A percentile compares a stretch with the other conserved stretches of the same genome.
Conservation (phyloP, 495 filamentous ascomycete genomes). For the Penicillium paradoxum region DNA sequence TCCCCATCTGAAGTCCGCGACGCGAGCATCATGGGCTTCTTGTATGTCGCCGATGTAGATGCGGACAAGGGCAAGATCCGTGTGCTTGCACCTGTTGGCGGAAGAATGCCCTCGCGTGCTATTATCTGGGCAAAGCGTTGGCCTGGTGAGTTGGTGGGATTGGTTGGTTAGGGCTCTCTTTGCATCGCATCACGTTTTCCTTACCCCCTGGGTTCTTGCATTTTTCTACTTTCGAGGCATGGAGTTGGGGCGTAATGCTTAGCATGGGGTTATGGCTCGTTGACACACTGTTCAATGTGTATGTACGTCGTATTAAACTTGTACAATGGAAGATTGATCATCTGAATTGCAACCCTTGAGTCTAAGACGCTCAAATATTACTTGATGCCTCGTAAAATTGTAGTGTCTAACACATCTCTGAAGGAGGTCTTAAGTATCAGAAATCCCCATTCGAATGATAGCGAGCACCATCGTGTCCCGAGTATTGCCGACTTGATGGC, state of each 20-base stretch:
- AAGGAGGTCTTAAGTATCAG: too few relatives aligned
- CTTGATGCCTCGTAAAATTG: too few relatives aligned
- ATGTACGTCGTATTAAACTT: not conserved
- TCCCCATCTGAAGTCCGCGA: slow-evolving; percentile 68
- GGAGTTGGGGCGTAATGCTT: not conserved
- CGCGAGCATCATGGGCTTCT: slow-evolving; percentile 83
- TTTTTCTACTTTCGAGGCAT: not conserved
- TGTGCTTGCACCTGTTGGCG: slow-evolving; percentile 74
- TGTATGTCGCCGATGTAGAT: slow-evolving; percentile 88
- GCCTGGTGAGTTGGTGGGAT: slow-evolving; percentile 47
- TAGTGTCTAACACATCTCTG: too few relatives aligned
- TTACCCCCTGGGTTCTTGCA: not conserved
- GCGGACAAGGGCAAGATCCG: slow-evolving; percentile 75
- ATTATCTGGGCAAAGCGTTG: slow-evolving; percentile 59
- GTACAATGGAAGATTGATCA: not conserved
- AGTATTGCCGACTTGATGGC: too few relatives aligned
- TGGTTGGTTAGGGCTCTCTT: slow-evolving; percentile 35
- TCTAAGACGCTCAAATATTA: too few relatives aligned
- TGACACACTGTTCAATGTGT: not conserved
- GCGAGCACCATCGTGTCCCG: too few relatives aligned
- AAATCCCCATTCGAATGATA: too few relatives aligned
- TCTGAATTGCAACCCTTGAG: not conserved
- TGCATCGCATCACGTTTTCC: not conserved
- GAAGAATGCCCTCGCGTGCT: slow-evolving; percentile 69
- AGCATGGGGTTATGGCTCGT: slow-evolving; percentile 1